Evolutionary conservation across 352 stramenopile genomes (phyloP).

Genomic region (Pythium scleroteichum): DNA sequence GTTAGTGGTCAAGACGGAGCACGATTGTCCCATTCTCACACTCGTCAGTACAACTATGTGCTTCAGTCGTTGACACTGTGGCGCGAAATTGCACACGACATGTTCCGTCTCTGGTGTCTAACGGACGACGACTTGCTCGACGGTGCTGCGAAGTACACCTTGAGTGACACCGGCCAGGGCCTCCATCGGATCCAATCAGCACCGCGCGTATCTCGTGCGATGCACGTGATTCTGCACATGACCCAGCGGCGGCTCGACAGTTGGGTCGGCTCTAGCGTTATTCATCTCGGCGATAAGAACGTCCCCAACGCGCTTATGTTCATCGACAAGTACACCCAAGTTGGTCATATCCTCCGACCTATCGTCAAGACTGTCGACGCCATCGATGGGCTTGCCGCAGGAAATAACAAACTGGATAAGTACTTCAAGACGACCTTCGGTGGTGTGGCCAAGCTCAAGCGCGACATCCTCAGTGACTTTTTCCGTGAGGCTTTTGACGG

Average conservation of each 20-base stretch:
- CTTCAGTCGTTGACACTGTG: constrained; percentile 96
- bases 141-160: constrained; percentile 76
- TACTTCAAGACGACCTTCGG: constrained; percentile 87
- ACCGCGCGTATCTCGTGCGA: constrained; percentile 92
- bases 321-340: constrained; percentile 98
- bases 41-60: constrained; percentile 96
- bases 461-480: constrained; percentile 94
- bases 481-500: constrained; percentile 96
- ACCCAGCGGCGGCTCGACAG: constrained; percentile 73
- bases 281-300: constrained; percentile 98
- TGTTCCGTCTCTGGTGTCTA: constrained; percentile 96
- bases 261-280: constrained; percentile 95
- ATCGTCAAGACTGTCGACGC: constrained; percentile 86
- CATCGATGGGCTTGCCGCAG: constrained; percentile 59
- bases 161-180: constrained; percentile 95
- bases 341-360: constrained; percentile 84
- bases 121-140: constrained; percentile 93
- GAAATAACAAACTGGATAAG: constrained; percentile 45
- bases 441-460: constrained; percentile 77
- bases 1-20: constrained; percentile 91
- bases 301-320: constrained; percentile 98
- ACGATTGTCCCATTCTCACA: constrained; percentile 93
- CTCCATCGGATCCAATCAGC: constrained; percentile 94
- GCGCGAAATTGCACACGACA: constrained; percentile 95
- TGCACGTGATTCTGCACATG: constrained; percentile 92